These are phyloP conservation scores for Collybia mongolica DNA, from an alignment of 768 basidiomycete species.

Conservation along the genomic window DNA sequence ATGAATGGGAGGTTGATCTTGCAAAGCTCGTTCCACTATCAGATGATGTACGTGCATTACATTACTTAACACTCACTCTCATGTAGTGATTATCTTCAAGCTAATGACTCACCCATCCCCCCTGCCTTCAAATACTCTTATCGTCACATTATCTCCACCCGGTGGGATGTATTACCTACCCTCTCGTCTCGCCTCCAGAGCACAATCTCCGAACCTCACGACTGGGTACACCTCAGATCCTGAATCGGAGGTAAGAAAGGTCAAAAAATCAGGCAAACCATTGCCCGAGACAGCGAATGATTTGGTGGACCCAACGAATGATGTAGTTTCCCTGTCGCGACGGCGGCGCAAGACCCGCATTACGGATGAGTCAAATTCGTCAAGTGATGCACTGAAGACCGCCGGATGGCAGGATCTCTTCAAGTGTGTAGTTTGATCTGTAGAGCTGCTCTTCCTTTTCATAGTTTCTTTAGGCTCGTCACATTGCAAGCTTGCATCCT, in stretches of 20 bases:
- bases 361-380: conserved; percentile 14
- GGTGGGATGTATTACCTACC: conserved; percentile 62
- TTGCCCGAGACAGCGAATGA: conserved; percentile 6
- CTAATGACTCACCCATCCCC: conserved; percentile 29
- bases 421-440: conserved; percentile 46
- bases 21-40: conserved; percentile 55
- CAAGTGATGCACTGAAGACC: conserved; percentile 34
- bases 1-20: conserved; percentile 67
- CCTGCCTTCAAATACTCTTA: conserved; percentile 72
- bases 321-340: conserved; percentile 22
- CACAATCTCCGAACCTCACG: conserved; percentile 55
- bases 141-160: conserved; percentile 63
- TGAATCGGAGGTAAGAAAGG: conserved; percentile 50
- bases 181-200: conserved; percentile 23
- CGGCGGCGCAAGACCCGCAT: conserved; percentile 27
- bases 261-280: conserved; percentile 27
- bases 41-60: conserved; percentile 50
- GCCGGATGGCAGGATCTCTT: conserved; percentile 69
- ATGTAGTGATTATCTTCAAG: conserved; percentile 20
- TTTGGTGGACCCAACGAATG: conserved; percentile 9
- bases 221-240: conserved; percentile 72
- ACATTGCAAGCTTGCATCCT: conserved; percentile 50
- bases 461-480: conserved; percentile 39
- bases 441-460: conserved; percentile 4
- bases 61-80: conserved; percentile 4